Conservation (phyloP, 179 eudicot genomes). For the Dionaea muscipula region DNA sequence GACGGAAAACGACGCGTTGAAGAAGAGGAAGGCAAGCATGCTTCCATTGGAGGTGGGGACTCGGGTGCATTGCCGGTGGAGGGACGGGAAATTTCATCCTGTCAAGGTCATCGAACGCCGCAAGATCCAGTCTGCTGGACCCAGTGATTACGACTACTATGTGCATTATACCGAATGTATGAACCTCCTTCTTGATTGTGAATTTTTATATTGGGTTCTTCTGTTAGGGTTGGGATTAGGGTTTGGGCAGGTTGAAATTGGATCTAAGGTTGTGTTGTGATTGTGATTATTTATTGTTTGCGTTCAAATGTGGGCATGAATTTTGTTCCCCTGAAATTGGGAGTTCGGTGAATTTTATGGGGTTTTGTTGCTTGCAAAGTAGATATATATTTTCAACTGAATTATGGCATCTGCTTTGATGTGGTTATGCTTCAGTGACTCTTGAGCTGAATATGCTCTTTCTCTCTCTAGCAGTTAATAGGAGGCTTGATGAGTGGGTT, state of each 20-base stretch:
- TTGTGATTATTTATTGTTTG: too few relatives aligned
- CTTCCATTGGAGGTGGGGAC: constrained; percentile 83
- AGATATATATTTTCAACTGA: too few relatives aligned
- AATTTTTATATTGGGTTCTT: too few relatives aligned
- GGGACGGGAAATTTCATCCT: constrained; percentile 67
- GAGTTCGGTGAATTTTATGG: background rate
- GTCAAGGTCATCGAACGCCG: constrained; percentile 87
- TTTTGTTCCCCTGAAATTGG: background rate
- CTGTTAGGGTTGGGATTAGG: constrained; percentile 4
- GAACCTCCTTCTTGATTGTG: constrained; percentile 6
- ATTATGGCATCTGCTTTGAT: too few relatives aligned
- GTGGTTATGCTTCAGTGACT: background rate
- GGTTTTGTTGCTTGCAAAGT: background rate
- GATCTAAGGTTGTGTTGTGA: too few relatives aligned
- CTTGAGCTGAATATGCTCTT: background rate
- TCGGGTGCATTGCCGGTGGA: constrained; percentile 80
- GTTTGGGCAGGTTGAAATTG: background rate
- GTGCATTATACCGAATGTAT: constrained; percentile 86
- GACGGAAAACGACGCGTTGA: constrained; percentile 22
- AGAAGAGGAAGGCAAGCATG: constrained; percentile 27
- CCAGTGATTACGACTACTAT: constrained; percentile 75
- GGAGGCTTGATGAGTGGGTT: constrained; percentile 98
- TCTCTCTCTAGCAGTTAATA: constrained; percentile 41
- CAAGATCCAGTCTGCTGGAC: constrained; percentile 20
- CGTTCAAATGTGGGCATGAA: too few relatives aligned